Conservation (phyloP, 805 yeast species). For the Suhomyces kilbournensis region DNA sequence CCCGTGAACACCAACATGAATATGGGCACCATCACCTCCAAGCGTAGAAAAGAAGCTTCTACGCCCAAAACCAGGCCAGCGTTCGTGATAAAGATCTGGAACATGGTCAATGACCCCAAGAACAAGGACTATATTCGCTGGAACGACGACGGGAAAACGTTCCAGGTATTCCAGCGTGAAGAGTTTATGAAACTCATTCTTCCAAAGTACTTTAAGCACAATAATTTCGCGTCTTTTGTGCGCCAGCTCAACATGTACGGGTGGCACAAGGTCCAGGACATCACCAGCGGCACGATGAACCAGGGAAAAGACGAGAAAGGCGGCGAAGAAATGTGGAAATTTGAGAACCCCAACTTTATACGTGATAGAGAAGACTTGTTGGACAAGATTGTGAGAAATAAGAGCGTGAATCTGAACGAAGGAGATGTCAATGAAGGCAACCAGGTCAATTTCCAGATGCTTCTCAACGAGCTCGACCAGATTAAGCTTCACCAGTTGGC, state of each 20-base stretch:
- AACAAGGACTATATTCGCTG: constrained; percentile 76
- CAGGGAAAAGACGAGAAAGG: constrained; percentile 32
- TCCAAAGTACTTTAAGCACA: constrained; percentile 93
- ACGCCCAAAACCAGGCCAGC: constrained; percentile 71
- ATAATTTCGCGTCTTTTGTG: constrained; percentile 92
- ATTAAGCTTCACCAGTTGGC: constrained; percentile 76
- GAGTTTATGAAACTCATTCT: constrained; percentile 76
- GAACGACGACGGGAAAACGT: constrained; percentile 81
- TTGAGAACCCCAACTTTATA: constrained; percentile 76
- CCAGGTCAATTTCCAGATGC: constrained; percentile 44
- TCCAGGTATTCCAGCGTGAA: constrained; percentile 82
- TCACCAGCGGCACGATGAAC: constrained; percentile 66
- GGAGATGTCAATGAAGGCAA: constrained; percentile 19
- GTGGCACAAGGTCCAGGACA: constrained; percentile 97
- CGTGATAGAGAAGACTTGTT: constrained; percentile 79
- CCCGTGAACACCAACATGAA: background rate
- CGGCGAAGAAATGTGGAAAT: constrained; percentile 86
- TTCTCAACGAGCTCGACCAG: constrained; percentile 69
- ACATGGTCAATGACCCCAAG: constrained; percentile 81
- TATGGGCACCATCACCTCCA: constrained; percentile 3
- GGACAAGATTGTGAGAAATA: constrained; percentile 81
- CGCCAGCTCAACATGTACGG: constrained; percentile 98
- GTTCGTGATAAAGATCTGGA: constrained; percentile 91
- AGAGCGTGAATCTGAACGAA: constrained; percentile 28
- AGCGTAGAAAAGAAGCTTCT: constrained; percentile 26